phyloP scores from a whole-genome alignment of 2,329 filamentous ascomycete genomes.

The Cercospora sp. region DNA sequence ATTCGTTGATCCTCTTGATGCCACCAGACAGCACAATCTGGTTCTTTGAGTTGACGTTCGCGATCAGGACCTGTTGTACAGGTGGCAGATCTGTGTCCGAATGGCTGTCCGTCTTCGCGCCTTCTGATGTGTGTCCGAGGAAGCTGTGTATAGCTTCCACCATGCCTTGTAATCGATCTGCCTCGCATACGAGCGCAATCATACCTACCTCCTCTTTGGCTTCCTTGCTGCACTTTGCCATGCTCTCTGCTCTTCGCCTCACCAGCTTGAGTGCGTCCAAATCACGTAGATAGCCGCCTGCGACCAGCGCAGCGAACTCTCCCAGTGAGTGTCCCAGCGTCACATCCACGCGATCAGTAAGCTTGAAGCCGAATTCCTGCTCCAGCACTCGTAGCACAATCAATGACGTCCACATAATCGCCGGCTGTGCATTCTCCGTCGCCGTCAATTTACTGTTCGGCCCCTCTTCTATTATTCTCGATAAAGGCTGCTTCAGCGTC shows the following conservation, averaged over 20 bases:
- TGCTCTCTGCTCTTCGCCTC: conserved; percentile 73
- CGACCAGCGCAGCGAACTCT: conserved; percentile 88
- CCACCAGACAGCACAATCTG: conserved; percentile 92
- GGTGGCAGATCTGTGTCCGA: conserved; percentile 64
- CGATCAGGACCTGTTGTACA: conserved; percentile 84
- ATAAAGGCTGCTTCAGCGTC: conserved; percentile 71
- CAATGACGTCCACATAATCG: conserved; percentile 93
- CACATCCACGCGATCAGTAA: conserved; percentile 71
- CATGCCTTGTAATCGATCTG: conserved; percentile 68
- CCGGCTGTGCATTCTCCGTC: conserved; percentile 87
- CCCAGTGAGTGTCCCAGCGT: conserved; percentile 88
- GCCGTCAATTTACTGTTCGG: conserved; percentile 74
- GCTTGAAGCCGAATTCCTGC: conserved; percentile 76
- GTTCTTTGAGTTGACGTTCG: conserved; percentile 93
- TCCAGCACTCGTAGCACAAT: conserved; percentile 86
- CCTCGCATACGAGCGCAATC: conserved; percentile 88
- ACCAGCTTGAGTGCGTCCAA: conserved; percentile 76
- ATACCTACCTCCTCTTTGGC: conserved; percentile 82
- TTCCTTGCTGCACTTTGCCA: conserved; percentile 72
- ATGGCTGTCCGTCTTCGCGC: conserved; percentile 64
- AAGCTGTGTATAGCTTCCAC: conserved; percentile 77
- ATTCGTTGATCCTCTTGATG: conserved; percentile 75
- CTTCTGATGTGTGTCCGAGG: conserved; percentile 65
- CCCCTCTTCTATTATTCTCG: conserved; percentile 74
- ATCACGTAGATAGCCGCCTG: conserved; percentile 77